Evolutionary conservation across 225 moss, liverwort and hornwort genomes (phyloP).

Genomic region (Marchantia paleacea): DNA sequence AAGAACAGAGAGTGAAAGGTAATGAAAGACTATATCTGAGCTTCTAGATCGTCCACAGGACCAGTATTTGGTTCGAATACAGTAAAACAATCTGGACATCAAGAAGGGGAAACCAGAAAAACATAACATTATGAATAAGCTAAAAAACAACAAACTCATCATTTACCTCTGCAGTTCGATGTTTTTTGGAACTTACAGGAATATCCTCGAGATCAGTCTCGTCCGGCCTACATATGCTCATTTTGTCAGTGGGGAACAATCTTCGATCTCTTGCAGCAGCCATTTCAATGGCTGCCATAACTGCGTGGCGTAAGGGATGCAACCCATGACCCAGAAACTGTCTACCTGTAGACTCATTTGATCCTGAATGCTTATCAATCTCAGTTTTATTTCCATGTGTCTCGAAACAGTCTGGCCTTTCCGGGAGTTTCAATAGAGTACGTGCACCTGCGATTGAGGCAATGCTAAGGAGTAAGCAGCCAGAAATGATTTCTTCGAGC

Average conservation of each 20-base stretch:
- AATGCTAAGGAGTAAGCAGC: background rate
- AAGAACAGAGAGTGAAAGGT: background rate
- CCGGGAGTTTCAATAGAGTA: background rate
- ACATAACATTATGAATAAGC: too few relatives aligned
- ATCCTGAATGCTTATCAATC: background rate
- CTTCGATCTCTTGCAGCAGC: conserved; percentile 70
- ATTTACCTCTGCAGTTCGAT: conserved; percentile 32
- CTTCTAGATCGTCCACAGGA: too few relatives aligned
- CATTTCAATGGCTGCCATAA: conserved; percentile 76
- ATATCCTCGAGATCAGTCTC: background rate
- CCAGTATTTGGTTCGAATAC: too few relatives aligned
- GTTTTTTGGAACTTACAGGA: conserved; percentile 30
- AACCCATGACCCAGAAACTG: conserved; percentile 22
- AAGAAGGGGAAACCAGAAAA: too few relatives aligned
- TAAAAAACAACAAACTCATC: background rate
- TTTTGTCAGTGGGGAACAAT: conserved; percentile 47
- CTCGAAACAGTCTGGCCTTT: background rate
- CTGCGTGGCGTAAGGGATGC: conserved; percentile 83
- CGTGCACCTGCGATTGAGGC: background rate
- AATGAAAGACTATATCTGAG: too few relatives aligned
- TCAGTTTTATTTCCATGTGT: background rate
- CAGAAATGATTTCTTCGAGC: background rate
- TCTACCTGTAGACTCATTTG: background rate
- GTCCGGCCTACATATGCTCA: background rate
- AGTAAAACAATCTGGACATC: too few relatives aligned